Conservation (phyloP, 73 alveolate species). For the Paramecium primaurelia region DNA sequence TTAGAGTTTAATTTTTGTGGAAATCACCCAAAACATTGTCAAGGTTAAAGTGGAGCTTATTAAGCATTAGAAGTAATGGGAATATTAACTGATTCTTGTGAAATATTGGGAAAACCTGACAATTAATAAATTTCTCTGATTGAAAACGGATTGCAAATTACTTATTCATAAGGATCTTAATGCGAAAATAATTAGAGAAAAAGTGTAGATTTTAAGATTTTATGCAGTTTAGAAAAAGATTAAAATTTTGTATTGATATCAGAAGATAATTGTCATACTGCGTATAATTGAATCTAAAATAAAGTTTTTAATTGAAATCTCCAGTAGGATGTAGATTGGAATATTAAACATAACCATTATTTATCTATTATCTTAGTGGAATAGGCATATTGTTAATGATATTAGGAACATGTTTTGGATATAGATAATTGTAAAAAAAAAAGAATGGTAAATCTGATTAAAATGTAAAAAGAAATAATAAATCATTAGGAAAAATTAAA, state of each 20-base stretch:
- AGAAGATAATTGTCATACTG: background rate
- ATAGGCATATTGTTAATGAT: background rate
- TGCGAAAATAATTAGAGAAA: background rate
- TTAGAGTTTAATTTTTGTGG: conserved; percentile 20
- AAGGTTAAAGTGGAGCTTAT: background rate
- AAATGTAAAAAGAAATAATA: background rate
- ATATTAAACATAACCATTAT: background rate
- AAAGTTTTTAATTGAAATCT: conserved; percentile 7
- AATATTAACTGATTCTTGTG: conserved; percentile 29
- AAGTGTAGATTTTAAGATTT: background rate
- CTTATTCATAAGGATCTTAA: background rate
- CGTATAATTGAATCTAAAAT: background rate
- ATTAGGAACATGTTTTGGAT: background rate
- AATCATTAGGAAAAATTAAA: background rate
- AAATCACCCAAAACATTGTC: background rate
- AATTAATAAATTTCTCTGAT: background rate
- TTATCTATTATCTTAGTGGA: background rate
- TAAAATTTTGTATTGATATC: background rate
- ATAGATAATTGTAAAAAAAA: background rate
- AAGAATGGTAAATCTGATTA: background rate
- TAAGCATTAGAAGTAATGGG: background rate
- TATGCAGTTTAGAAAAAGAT: background rate
- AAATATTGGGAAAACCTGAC: conserved; percentile 16
- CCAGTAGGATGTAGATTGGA: conserved; percentile 17
- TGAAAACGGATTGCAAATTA: background rate